Evolutionary conservation across 371 early-diverging fungal species (phyloP).

Genomic region (Furculomyces boomerangus): DNA sequence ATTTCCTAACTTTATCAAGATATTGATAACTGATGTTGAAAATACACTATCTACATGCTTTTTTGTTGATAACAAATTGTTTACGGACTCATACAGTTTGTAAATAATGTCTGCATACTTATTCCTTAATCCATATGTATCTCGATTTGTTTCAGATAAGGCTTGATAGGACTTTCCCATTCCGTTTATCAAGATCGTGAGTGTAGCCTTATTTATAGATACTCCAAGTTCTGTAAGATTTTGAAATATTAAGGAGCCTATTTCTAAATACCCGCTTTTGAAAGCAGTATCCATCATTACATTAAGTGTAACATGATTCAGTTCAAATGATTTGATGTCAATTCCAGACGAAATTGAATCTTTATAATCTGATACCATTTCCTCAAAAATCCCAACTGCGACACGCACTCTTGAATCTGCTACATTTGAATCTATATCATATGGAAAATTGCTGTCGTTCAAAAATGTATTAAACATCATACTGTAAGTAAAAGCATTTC

Average conservation of each 20-base stretch:
- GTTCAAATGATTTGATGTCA: not conserved
- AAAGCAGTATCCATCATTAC: not conserved
- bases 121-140: not conserved
- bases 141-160: not conserved
- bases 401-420: not conserved
- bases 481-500: slow-evolving; percentile 1
- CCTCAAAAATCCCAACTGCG: no score
- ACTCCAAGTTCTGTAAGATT: not conserved
- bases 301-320: not conserved
- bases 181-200: not conserved
- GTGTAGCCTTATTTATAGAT: not conserved
- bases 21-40: not conserved
- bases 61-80: not conserved
- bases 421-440: not conserved
- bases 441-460: not conserved
- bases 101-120: not conserved
- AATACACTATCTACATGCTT: not conserved
- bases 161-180: not conserved
- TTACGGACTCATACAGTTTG: not conserved
- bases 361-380: not conserved
- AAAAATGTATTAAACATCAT: not conserved
- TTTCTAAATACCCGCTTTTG: not conserved
- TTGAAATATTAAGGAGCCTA: not conserved
- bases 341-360: not conserved
- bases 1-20: not conserved